Conservation (phyloP, 2,329 filamentous ascomycete genomes). For the Fusarium sambucinum region DNA sequence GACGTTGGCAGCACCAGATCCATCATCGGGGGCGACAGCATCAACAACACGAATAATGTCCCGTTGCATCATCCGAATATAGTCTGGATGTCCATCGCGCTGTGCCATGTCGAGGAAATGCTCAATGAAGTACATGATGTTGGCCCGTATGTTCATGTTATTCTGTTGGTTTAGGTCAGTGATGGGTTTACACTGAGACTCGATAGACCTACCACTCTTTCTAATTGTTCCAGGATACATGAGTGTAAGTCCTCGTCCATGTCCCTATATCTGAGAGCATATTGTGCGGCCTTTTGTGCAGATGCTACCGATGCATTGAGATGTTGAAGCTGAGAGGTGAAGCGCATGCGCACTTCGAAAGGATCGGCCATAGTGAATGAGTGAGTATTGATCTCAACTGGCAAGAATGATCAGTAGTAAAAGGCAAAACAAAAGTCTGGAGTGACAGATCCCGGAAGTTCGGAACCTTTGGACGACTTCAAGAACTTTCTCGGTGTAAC, state of each 20-base stretch:
- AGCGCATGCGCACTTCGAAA: conserved; percentile 98
- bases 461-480: conserved; percentile 19
- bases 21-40: conserved; percentile 87
- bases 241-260: conserved; percentile 98
- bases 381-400: background rate
- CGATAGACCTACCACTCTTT: conserved; percentile 67
- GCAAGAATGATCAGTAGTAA: background rate
- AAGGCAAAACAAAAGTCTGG: background rate
- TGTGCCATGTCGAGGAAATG: conserved; percentile 89
- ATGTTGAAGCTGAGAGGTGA: conserved; percentile 89
- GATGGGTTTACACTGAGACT: background rate
- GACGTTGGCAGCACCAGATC: conserved; percentile 90
- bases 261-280: conserved; percentile 92
- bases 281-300: conserved; percentile 91
- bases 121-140: conserved; percentile 99
- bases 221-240: conserved; percentile 95
- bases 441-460: conserved; percentile 21
- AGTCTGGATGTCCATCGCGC: conserved; percentile 80
- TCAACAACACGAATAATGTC: conserved; percentile 94
- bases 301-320: conserved; percentile 91
- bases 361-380: conserved; percentile 74
- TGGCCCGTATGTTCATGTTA: conserved; percentile 96
- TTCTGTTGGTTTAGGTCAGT: conserved; percentile 65
- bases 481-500: conserved; percentile 25
- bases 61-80: conserved; percentile 93